These are phyloP conservation scores for Fusarium xylarioides DNA, from an alignment of 2,329 filamentous ascomycete species.

Conservation along the genomic window DNA sequence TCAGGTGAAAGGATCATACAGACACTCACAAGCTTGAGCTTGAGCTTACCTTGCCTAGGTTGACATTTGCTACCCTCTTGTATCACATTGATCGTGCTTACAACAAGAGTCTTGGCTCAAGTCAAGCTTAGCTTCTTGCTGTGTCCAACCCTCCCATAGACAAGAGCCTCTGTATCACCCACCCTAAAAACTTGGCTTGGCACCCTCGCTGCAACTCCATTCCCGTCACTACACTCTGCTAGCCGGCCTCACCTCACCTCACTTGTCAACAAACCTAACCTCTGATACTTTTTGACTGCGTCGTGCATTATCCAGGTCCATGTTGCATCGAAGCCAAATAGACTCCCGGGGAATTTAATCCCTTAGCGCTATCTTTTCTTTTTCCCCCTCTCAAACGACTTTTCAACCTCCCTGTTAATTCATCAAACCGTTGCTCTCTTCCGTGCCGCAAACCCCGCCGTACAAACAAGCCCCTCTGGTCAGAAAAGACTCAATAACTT, in stretches of 20 bases:
- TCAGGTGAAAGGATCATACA: background rate
- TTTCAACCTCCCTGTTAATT: background rate
- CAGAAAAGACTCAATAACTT: conserved; percentile 1
- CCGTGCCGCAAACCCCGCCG: conserved; percentile 14
- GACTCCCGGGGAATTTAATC: conserved; percentile 28
- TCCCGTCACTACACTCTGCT: conserved; percentile 30
- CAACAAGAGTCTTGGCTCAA: background rate
- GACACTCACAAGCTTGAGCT: background rate
- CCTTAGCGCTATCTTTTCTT: conserved; percentile 20
- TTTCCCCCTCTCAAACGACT: background rate
- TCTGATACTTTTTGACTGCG: background rate
- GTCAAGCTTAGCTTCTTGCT: background rate
- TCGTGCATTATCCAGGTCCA: conserved; percentile 5
- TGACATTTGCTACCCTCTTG: background rate
- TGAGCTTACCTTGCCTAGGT: background rate
- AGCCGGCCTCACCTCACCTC: conserved; percentile 13
- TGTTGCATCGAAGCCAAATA: conserved; percentile 22
- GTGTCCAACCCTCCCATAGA: background rate
- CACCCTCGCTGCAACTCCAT: background rate
- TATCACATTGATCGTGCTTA: conserved; percentile 17
- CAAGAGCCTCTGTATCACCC: conserved; percentile 29
- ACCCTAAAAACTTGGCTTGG: background rate
- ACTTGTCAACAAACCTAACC: background rate
- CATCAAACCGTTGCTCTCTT: background rate
- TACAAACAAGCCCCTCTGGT: background rate